A percentile compares a stretch with the other conserved stretches of the same genome.
These are phyloP conservation scores for Phoma sp. DNA, from an alignment of 2,329 filamentous ascomycete genomes.

Conservation along the genomic window DNA sequence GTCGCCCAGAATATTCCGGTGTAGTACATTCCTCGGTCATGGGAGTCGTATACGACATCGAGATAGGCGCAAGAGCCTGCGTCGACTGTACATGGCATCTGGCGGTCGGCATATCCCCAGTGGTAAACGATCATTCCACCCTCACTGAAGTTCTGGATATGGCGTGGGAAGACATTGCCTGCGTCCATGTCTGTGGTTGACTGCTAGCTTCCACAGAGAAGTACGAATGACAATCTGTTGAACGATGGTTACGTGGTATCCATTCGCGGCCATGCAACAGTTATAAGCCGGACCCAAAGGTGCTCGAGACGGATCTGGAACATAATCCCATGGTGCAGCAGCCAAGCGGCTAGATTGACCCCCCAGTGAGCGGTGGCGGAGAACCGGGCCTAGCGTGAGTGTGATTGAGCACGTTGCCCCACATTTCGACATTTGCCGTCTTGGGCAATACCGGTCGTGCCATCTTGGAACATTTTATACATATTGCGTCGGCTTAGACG, in stretches of 20 bases:
- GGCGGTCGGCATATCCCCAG: slow-evolving; percentile 63
- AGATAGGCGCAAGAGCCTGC: slow-evolving; percentile 64
- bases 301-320: neutral
- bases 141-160: slow-evolving; percentile 51
- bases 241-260: neutral
- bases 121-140: slow-evolving; percentile 52
- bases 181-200: slow-evolving; percentile 25
- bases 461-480: slow-evolving; percentile 8
- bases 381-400: slow-evolving; percentile 24
- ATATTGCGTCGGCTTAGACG: neutral
- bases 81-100: slow-evolving; percentile 64
- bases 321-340: neutral
- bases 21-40: slow-evolving; percentile 62
- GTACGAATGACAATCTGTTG: neutral
- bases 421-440: slow-evolving; percentile 24
- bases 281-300: neutral
- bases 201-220: neutral
- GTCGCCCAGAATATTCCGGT: slow-evolving; percentile 63
- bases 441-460: slow-evolving; percentile 1
- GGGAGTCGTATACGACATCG: slow-evolving; percentile 60
- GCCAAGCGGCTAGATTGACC: slow-evolving; percentile 27
- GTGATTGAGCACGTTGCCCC: slow-evolving; percentile 42
- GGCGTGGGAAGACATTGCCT: slow-evolving; percentile 17
- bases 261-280: neutral
- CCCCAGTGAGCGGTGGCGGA: slow-evolving; percentile 7